Conservation (phyloP, 768 basidiomycete species). For the Lanmaoa pseudosensibilis region DNA sequence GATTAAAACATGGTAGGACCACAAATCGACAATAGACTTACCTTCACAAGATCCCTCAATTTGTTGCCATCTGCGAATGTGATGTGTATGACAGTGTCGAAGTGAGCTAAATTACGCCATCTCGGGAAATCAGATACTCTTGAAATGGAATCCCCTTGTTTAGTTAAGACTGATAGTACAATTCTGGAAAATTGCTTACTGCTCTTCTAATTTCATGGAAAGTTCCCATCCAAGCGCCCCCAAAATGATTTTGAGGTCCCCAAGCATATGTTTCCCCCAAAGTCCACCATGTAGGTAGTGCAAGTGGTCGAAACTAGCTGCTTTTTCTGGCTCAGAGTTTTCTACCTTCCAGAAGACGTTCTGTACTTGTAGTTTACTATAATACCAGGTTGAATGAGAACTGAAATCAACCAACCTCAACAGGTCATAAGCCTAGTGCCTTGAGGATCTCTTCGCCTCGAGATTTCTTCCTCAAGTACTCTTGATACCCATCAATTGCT, state of each 20-base stretch:
- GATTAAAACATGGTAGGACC: no score
- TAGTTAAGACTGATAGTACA: no score
- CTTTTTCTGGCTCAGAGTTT: background rate
- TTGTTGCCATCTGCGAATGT: slow-evolving; percentile 2
- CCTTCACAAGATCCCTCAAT: background rate
- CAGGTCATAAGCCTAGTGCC: no score
- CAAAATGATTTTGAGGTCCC: background rate
- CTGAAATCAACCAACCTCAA: no score
- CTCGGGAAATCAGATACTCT: background rate
- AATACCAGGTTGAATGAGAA: no score
- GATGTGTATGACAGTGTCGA: background rate
- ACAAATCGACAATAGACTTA: background rate
- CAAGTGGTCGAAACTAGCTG: background rate
- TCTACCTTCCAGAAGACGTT: background rate
- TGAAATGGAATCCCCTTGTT: no score
- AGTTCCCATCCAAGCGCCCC: background rate
- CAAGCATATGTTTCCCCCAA: background rate
- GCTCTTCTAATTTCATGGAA: no score
- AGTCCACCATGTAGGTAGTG: background rate
- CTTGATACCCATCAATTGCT: no score
- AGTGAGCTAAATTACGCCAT: slow-evolving; percentile 1
- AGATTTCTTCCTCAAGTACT: no score
- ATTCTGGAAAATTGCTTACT: no score
- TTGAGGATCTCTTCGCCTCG: no score
- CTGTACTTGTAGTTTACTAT: no score